Conservation (phyloP, 129 eudicot species). For the Gnaphalium uliginosum region DNA sequence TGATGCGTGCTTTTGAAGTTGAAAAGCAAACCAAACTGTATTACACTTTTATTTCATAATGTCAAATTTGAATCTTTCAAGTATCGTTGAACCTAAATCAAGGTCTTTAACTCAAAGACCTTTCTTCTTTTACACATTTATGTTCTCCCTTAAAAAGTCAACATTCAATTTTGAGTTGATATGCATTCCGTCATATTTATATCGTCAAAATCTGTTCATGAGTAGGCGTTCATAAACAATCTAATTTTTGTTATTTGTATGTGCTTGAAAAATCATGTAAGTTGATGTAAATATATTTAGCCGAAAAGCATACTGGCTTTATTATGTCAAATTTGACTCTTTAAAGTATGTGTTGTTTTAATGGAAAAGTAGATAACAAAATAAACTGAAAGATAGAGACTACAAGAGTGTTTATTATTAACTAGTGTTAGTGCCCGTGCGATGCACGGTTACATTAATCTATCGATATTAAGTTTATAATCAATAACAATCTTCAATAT, state of each 20-base stretch:
- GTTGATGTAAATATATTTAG: not conserved
- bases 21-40: constrained; percentile 16
- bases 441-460: too few relatives aligned
- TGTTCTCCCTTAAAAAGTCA: too few relatives aligned
- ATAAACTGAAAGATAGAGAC: too few relatives aligned
- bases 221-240: not conserved
- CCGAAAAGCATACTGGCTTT: constrained; percentile 2
- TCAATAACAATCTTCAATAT: too few relatives aligned
- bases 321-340: constrained; percentile 22
- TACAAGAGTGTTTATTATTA: too few relatives aligned
- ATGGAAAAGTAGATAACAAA: too few relatives aligned
- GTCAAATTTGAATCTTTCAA: constrained; percentile 18
- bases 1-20: not conserved
- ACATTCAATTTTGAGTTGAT: not conserved
- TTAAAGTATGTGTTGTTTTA: too few relatives aligned
- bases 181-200: not conserved
- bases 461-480: too few relatives aligned
- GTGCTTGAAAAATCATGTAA: not conserved
- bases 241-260: not conserved
- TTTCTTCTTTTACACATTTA: not conserved
- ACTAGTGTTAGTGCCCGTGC: too few relatives aligned
- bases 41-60: not conserved
- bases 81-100: constrained; percentile 18
- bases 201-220: not conserved
- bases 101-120: constrained; percentile 31